Percentiles rank a stretch among this genome's conserved stretches.
Conservation (phyloP, 1,139 yeast genomes). For the Hemisphaericaspora xylofermentans region DNA sequence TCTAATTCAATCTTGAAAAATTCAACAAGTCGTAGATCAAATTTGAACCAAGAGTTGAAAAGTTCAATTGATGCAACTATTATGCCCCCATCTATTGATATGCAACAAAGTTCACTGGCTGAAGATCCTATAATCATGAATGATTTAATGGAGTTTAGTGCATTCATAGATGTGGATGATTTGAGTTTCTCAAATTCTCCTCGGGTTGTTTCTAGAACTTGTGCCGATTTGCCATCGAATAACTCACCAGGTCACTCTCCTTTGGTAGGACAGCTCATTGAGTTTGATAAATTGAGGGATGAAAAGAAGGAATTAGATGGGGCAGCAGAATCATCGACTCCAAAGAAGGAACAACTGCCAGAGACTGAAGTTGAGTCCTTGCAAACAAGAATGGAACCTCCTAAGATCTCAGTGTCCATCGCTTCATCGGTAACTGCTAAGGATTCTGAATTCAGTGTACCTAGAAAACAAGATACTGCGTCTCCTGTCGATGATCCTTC, state of each 20-base stretch:
- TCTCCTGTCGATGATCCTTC: constrained; percentile 17
- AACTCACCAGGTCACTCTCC: constrained; percentile 3
- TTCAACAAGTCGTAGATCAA: constrained; percentile 14
- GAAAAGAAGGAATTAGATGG: background rate
- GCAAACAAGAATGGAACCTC: constrained; percentile 1
- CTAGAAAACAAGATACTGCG: constrained; percentile 4
- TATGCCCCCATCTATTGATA: background rate
- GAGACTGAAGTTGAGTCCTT: background rate
- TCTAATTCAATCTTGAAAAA: constrained; percentile 55
- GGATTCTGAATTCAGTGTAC: background rate
- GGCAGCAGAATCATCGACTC: background rate
- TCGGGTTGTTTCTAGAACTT: background rate
- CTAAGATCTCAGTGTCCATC: constrained; percentile 1
- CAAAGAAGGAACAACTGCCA: background rate
- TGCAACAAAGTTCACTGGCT: constrained; percentile 2
- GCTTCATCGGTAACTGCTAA: background rate
- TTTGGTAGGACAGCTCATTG: background rate
- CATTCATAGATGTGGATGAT: constrained; percentile 60
- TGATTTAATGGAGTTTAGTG: constrained; percentile 60
- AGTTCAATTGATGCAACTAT: constrained; percentile 17
- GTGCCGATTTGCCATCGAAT: background rate
- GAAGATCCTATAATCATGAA: constrained; percentile 20
- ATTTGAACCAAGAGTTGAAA: constrained; percentile 16
- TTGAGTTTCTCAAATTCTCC: constrained; percentile 32
- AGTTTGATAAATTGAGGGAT: background rate